Evolutionary conservation across 78 protist species (phyloP).

Genomic region (Dictyostelium firmibasis): DNA sequence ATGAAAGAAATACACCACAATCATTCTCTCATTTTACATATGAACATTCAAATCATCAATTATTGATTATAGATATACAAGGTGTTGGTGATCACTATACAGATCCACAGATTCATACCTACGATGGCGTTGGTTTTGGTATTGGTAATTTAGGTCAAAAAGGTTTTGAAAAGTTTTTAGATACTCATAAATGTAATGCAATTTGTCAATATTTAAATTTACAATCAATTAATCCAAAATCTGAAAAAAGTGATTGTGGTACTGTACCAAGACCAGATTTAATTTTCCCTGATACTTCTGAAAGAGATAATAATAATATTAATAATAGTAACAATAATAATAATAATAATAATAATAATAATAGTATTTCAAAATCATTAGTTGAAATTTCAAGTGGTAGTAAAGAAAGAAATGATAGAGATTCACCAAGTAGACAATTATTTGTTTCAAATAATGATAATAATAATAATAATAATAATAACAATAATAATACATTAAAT

Average conservation of each 20-base stretch:
- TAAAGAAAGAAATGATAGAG: not conserved
- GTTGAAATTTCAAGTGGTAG: constrained; percentile 4
- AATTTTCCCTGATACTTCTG: constrained; percentile 56
- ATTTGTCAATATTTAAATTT: constrained; percentile 83
- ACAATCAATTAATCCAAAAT: constrained; percentile 51
- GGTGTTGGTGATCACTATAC: constrained; percentile 95
- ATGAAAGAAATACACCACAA: constrained; percentile 92
- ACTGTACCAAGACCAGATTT: constrained; percentile 77
- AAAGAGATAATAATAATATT: not conserved
- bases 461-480: not conserved
- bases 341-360: not conserved
- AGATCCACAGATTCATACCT: constrained; percentile 93
- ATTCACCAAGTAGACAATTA: constrained; percentile 8
- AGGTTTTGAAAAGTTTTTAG: constrained; percentile 87
- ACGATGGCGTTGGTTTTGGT: constrained; percentile 85
- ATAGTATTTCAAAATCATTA: not conserved
- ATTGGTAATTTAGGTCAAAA: constrained; percentile 89
- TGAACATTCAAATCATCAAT: constrained; percentile 67
- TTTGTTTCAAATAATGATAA: not conserved
- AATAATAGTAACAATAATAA: constrained; percentile 15
- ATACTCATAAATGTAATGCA: constrained; percentile 89
- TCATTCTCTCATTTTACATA: constrained; percentile 94
- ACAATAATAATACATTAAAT: not conserved
- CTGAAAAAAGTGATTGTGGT: constrained; percentile 67
- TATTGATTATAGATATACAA: constrained; percentile 92